Evolutionary conservation across 768 basidiomycete species (phyloP), one percentile per base, ranked within the genome.

Genomic region (Suillus brevipes): DNA sequence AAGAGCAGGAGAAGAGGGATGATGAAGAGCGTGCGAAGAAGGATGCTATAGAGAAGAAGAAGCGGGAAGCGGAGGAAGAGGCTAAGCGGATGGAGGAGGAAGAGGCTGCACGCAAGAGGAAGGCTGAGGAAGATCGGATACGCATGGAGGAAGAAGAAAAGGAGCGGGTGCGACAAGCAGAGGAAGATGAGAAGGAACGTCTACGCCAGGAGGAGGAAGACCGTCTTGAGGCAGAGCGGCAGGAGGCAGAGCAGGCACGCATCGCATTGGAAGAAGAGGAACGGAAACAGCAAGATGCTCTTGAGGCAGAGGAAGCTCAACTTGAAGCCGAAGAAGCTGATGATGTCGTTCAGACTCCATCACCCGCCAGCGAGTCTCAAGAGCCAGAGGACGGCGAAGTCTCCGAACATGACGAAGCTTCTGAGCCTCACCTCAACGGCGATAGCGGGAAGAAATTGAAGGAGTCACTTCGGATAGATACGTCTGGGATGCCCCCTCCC

Each of bases 381-480:
- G 79, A 86, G 55, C 73, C 77, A 31, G 80, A 82, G 37, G 80
- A 80, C 4, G 71, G 76, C 42, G 76, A 78, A 68, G 69, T 79
- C 55, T 47, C 76, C 49, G 79, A 78, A 64, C 67, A 69, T 38
- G 71, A 74, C 62, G 77, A 81, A 43, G 69, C 69, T 6, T 37
- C 64, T 47, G 79, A 69, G 64, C 61, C 59, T 8, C 73, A 64
- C 40, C 65, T 67, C 36, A 74, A 76, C 55, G 79, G 81, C 34
- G 79, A 81, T 43, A 62, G 70, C n/a, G 79, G 79, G 60, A 81
- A 78, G 65, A 87, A 82, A 70, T 50, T 40, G 40, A 87, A 85
- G 71, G 88, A 87, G 52, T 28, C 77, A 13, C 79, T 92, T 23
- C 88, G 89, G 52, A 90, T 91, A 75, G 88, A 87, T 74, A 89